These are phyloP conservation scores for Zopfochytrium polystomum DNA, from an alignment of 371 early-diverging fungal species.

Conservation along the genomic window DNA sequence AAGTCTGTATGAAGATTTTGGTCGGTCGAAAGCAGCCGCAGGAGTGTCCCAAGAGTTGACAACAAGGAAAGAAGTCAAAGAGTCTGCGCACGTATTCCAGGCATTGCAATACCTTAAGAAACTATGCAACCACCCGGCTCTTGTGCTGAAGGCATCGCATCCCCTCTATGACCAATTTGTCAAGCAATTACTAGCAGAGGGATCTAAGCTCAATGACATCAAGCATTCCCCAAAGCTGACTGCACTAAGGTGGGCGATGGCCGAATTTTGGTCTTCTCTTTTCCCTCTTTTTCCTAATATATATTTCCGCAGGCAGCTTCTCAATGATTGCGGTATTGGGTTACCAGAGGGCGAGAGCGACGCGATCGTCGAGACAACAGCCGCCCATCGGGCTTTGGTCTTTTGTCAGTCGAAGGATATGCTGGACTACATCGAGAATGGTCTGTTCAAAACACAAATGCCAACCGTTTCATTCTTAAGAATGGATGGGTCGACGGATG, in stretches of 20 bases:
- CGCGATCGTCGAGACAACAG: slow-evolving; percentile 41
- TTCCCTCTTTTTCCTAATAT: slow-evolving; percentile 7
- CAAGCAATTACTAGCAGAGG: slow-evolving; percentile 56
- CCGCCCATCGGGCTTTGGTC: slow-evolving; percentile 92
- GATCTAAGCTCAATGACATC: slow-evolving; percentile 73
- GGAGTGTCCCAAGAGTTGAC: slow-evolving; percentile 39
- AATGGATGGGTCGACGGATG: slow-evolving; percentile 94
- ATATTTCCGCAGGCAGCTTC: slow-evolving; percentile 59
- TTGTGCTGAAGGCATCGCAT: slow-evolving; percentile 81
- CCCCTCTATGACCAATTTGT: slow-evolving; percentile 73
- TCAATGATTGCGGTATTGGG: slow-evolving; percentile 93
- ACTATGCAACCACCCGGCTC: slow-evolving; percentile 93
- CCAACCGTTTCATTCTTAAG: slow-evolving; percentile 89
- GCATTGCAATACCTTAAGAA: slow-evolving; percentile 93
- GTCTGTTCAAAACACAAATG: slow-evolving; percentile 77
- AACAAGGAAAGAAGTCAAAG: slow-evolving; percentile 18
- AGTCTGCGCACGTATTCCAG: slow-evolving; percentile 84
- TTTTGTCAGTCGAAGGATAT: slow-evolving; percentile 97
- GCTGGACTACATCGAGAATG: slow-evolving; percentile 94
- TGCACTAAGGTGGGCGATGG: slow-evolving; percentile 73
- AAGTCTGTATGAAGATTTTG: slow-evolving; percentile 85
- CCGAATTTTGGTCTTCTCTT: slow-evolving; percentile 64
- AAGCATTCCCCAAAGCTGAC: slow-evolving; percentile 89
- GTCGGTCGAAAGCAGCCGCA: slow-evolving; percentile 20
- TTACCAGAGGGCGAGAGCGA: slow-evolving; percentile 56